Percentiles rank a stretch among this genome's conserved stretches.
phyloP scores from a whole-genome alignment of 805 yeast genomes.

The Kurtzmaniella fragi region DNA sequence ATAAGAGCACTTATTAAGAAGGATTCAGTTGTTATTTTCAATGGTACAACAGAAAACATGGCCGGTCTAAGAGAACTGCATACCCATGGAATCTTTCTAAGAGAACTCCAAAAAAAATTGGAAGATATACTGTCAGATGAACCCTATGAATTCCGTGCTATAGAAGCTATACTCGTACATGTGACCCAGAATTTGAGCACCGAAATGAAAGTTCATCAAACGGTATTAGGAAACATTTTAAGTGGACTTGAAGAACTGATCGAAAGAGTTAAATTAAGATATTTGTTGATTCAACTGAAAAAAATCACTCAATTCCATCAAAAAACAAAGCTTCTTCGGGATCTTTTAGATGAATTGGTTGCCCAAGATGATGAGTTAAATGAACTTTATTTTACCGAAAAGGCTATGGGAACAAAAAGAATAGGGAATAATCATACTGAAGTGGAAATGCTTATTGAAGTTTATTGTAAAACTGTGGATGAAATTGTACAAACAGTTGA shows the following conservation, averaged over 20 bases:
- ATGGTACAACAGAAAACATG: slow-evolving; percentile 13
- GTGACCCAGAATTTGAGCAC: slow-evolving; percentile 74
- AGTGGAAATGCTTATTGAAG: slow-evolving; percentile 83
- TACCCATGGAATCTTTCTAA: slow-evolving; percentile 38
- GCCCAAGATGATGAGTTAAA: slow-evolving; percentile 87
- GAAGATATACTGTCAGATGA: slow-evolving; percentile 23
- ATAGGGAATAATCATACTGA: slow-evolving; percentile 70
- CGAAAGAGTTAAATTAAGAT: slow-evolving; percentile 72
- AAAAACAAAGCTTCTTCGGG: slow-evolving; percentile 76
- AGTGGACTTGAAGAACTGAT: slow-evolving; percentile 77
- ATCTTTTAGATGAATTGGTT: slow-evolving; percentile 76
- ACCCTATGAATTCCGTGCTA: slow-evolving; percentile 87
- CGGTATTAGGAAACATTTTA: slow-evolving; percentile 68
- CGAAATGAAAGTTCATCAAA: slow-evolving; percentile 81
- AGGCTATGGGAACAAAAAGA: slow-evolving; percentile 37
- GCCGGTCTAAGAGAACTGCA: slow-evolving; percentile 43
- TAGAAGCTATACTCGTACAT: slow-evolving; percentile 80
- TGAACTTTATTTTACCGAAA: slow-evolving; percentile 73
- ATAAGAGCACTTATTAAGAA: slow-evolving; percentile 48
- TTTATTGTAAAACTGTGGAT: slow-evolving; percentile 86
- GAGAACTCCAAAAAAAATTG: slow-evolving; percentile 37
- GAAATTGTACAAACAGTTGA: slow-evolving; percentile 91
- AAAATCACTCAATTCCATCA: slow-evolving; percentile 79
- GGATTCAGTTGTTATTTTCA: slow-evolving; percentile 50
- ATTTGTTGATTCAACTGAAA: slow-evolving; percentile 77